phyloP scores from a whole-genome alignment of 2,329 filamentous ascomycete species.

The Venturia asperata region DNA sequence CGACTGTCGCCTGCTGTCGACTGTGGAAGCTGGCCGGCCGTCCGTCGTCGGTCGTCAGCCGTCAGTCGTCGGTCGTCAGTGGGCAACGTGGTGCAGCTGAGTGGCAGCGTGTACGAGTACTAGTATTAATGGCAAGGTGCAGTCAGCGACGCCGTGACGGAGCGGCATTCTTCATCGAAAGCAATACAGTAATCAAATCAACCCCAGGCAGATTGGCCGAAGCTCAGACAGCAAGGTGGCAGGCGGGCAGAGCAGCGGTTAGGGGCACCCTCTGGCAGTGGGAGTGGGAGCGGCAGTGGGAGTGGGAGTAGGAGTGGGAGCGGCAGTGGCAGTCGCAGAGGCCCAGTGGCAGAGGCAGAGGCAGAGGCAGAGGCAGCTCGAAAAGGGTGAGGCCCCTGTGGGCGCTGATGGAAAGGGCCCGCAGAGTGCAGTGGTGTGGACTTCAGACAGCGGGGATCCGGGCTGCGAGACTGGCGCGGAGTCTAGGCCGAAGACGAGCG shows the following conservation, averaged over 20 bases:
- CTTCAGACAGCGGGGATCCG: background rate
- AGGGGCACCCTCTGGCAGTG: too few species aligned
- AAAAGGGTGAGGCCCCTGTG: background rate
- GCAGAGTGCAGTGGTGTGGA: background rate
- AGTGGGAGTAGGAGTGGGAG: too few species aligned
- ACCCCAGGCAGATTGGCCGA: constrained; percentile 13
- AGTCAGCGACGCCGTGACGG: too few species aligned
- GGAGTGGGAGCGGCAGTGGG: too few species aligned
- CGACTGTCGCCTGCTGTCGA: too few species aligned
- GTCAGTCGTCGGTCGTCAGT: background rate
- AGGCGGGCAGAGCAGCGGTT: background rate
- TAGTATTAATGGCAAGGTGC: too few species aligned
- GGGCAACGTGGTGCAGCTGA: background rate
- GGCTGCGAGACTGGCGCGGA: background rate
- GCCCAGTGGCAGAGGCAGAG: background rate
- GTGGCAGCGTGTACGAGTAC: too few species aligned
- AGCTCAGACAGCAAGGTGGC: constrained; percentile 6
- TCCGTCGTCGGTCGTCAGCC: too few species aligned
- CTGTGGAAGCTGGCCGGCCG: background rate
- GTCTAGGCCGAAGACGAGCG: background rate
- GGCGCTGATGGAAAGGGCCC: too few species aligned
- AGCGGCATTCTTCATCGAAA: background rate
- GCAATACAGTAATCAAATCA: constrained; percentile 10
- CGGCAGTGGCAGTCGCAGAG: too few species aligned
- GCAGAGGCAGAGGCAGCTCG: background rate